Base-by-base conservation (phyloP, 2,329 filamentous ascomycete species). In the Monosporascus sp. region DNA sequence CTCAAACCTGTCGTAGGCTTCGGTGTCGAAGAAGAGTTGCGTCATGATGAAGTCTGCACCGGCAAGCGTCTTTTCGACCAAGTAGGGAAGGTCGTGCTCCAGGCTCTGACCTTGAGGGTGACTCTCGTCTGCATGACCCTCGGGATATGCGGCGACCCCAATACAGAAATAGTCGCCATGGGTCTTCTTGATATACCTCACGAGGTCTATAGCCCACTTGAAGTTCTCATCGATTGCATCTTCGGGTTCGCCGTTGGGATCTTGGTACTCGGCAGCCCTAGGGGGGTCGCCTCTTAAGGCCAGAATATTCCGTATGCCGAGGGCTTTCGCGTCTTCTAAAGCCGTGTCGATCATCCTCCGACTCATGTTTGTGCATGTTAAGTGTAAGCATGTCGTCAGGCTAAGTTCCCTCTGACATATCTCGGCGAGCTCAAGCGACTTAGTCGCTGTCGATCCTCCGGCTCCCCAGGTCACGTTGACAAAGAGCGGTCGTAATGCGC, bases 11-110 rank as follows among this genome's bases (percentile, higher is more conserved):
- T 86, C 81, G 68, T 95, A 99, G 19, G 90, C 90, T 3, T 88
- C 79, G 24, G 91, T 81, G 67, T 97, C 91, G 71, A 96, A 99
- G 72, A 97, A 97, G 8, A 99, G 80, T 71, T 99, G 94, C 1
- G 94, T 97, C 90, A 99, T 96, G 72, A 99, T 88, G 67, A 99
- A 99, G 73, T 97, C 92, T 49, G 92, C 94, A 1, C 94, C 94
- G 3, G 94, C 94, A 62, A 87, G 79, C 1, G 87, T 88, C 79
- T 99, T 99, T 61, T 96, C 91, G 11, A 96, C 83, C 51, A 99
- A 78, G 65, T 88, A 96, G 1, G 92, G 90, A 55, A 99, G 73
- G 72, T 99, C 94, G 58, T 88, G 82, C 64, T 95, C 90, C 38
- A 86, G 66, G 60, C 80, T 84, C 71, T 87, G 84, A 26, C 79